A percentile compares a stretch with the other conserved stretches of the same genome.
Evolutionary conservation across 352 stramenopile species (phyloP).

Genomic region (Globisporangium solare): DNA sequence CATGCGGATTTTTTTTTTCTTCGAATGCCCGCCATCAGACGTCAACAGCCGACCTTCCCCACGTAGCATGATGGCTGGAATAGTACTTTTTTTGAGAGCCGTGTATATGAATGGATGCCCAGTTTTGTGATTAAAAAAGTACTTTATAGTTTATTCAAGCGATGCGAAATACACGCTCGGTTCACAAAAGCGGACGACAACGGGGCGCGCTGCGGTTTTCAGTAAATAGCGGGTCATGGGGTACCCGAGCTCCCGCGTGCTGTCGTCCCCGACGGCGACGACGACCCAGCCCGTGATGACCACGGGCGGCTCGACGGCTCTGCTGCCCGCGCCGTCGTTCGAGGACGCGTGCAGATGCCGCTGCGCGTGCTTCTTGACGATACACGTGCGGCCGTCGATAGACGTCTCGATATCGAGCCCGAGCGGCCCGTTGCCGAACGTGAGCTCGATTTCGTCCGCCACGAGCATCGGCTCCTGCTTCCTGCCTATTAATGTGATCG

Average conservation of each 20-base stretch:
- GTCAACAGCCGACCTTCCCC: too few relatives aligned
- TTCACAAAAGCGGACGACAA: conserved; percentile 73
- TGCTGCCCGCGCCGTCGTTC: conserved; percentile 12
- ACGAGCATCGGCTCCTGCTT: conserved; percentile 36
- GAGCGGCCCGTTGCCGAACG: conserved; percentile 46
- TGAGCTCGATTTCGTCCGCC: conserved; percentile 59
- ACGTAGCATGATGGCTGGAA: too few relatives aligned
- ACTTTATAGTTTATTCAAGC: conserved; percentile 17
- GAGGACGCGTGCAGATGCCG: conserved; percentile 14
- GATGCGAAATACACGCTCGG: conserved; percentile 75
- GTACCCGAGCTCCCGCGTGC: conserved; percentile 65
- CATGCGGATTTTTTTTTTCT: too few relatives aligned
- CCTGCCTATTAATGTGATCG: conserved; percentile 55
- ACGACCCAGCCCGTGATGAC: conserved; percentile 54
- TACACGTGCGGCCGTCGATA: conserved; percentile 57
- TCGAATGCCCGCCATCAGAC: too few relatives aligned
- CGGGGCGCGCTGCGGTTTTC: conserved; percentile 53
- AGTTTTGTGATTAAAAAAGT: too few relatives aligned
- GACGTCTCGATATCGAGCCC: conserved; percentile 78
- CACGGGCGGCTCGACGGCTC: conserved; percentile 9
- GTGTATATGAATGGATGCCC: too few relatives aligned
- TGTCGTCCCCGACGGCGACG: conserved; percentile 66
- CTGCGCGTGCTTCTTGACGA: conserved; percentile 52
- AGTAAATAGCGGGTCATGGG: conserved; percentile 61
- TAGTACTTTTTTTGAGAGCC: too few relatives aligned